Evolutionary conservation across 805 yeast genomes (phyloP).

Genomic region (Lachancea dasiensis): DNA sequence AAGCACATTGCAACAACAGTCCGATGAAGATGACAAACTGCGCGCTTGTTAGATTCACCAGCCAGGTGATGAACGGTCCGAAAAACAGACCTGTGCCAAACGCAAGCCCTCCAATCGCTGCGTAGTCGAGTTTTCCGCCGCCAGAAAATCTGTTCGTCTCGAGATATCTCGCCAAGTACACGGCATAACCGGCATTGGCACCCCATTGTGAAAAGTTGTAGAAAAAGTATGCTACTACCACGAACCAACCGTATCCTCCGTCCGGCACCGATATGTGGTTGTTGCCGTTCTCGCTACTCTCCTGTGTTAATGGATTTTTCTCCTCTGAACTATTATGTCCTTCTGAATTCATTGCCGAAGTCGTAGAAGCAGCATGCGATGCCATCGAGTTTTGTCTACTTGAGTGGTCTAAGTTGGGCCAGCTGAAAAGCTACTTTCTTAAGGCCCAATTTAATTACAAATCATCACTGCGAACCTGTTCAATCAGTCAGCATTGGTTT

Average conservation of each 20-base stretch:
- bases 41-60: constrained; percentile 41
- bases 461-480: no score
- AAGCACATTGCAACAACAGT: constrained; percentile 41
- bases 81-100: constrained; percentile 47
- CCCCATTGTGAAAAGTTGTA: constrained; percentile 53
- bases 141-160: constrained; percentile 40
- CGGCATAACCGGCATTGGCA: constrained; percentile 49
- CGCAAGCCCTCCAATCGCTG: constrained; percentile 53
- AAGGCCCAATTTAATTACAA: no score
- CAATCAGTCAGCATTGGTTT: no score
- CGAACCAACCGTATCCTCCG: constrained; percentile 51
- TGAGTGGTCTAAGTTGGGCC: no score
- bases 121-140: constrained; percentile 45
- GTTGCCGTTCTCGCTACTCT: no score
- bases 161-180: constrained; percentile 46
- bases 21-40: constrained; percentile 41
- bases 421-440: no score
- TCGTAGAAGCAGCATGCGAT: no score
- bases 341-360: no score
- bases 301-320: no score
- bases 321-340: no score
- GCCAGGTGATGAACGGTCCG: constrained; percentile 44
- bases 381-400: no score
- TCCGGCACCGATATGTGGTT: constrained; percentile 34
- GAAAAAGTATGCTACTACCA: constrained; percentile 40